Evolutionary conservation across 495 filamentous ascomycete genomes (phyloP).

Genomic region (Podospora conica): DNA sequence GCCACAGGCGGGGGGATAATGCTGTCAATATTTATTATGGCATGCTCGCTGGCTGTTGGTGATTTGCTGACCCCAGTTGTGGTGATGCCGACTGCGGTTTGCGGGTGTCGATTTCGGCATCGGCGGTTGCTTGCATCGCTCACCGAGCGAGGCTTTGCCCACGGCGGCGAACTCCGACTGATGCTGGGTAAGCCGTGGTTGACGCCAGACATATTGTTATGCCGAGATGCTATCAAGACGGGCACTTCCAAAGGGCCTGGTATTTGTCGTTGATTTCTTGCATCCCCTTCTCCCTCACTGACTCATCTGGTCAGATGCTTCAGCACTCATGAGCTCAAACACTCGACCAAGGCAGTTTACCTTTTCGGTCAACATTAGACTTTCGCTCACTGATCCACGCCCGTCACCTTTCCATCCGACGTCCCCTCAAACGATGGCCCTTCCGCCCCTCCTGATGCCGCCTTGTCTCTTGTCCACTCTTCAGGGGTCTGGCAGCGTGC

Average conservation of each 20-base stretch:
- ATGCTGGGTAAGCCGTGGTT: background rate
- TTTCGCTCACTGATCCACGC: slow-evolving; percentile 28
- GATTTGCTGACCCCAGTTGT: background rate
- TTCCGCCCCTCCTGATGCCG: slow-evolving; percentile 23
- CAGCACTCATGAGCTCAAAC: background rate
- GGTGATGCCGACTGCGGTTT: background rate
- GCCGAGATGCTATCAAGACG: background rate
- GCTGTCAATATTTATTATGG: background rate
- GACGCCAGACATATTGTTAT: background rate
- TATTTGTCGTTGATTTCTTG: background rate
- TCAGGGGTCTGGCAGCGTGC: slow-evolving; percentile 94
- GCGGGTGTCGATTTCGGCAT: background rate
- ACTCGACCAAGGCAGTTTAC: background rate
- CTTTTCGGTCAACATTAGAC: background rate
- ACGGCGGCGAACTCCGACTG: background rate
- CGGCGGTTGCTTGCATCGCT: background rate
- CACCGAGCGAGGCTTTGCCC: background rate
- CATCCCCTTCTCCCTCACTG: background rate
- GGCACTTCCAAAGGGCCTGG: background rate
- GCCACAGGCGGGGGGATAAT: background rate
- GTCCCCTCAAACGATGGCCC: slow-evolving; percentile 40
- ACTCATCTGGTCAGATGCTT: background rate
- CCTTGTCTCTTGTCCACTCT: slow-evolving; percentile 63
- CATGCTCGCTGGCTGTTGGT: background rate
- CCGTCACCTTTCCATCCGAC: slow-evolving; percentile 34